Evolutionary conservation across 805 yeast species (phyloP).

Genomic region (Myxozyma sirexii): DNA sequence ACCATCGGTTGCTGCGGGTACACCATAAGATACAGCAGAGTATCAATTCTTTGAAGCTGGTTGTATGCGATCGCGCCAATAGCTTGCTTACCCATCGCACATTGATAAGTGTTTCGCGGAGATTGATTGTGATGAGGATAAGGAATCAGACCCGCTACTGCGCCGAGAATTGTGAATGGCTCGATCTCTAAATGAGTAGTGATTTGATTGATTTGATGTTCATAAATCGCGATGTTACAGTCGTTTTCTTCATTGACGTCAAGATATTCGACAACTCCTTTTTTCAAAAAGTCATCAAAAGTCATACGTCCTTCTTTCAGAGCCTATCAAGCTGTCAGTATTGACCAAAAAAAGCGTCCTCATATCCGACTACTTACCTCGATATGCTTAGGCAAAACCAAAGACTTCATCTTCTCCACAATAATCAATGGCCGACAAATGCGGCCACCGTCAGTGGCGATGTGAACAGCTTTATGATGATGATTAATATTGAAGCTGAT

Average conservation of each 20-base stretch:
- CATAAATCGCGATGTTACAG: conserved; percentile 87
- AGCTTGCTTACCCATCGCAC: conserved; percentile 99
- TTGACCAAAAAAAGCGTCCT: no score
- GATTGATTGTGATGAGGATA: conserved; percentile 99
- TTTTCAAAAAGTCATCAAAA: conserved; percentile 86
- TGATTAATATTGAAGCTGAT: conserved; percentile 86
- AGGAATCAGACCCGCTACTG: conserved; percentile 97
- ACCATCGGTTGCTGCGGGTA: conserved; percentile 99
- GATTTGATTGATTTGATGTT: conserved; percentile 54
- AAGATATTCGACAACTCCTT: conserved; percentile 89
- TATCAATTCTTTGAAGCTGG: conserved; percentile 93
- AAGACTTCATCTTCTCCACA: conserved; percentile 70
- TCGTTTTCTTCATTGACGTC: conserved; percentile 98
- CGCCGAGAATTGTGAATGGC: conserved; percentile 91
- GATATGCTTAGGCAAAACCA: conserved; percentile 73
- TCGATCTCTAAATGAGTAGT: conserved; percentile 94
- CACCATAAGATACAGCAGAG: conserved; percentile 91
- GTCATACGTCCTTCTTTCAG: conserved; percentile 70
- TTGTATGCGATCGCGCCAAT: conserved; percentile 98
- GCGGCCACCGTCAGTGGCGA: conserved; percentile 98
- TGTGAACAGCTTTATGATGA: conserved; percentile 91
- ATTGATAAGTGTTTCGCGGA: conserved; percentile 98
- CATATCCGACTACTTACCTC: conserved; percentile 21
- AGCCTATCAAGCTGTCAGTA: conserved; percentile 35
- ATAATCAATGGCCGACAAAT: conserved; percentile 95